Evolutionary conservation across 1,284 basidiomycete species (phyloP).

Genomic region (Moesziomyces antarcticus): DNA sequence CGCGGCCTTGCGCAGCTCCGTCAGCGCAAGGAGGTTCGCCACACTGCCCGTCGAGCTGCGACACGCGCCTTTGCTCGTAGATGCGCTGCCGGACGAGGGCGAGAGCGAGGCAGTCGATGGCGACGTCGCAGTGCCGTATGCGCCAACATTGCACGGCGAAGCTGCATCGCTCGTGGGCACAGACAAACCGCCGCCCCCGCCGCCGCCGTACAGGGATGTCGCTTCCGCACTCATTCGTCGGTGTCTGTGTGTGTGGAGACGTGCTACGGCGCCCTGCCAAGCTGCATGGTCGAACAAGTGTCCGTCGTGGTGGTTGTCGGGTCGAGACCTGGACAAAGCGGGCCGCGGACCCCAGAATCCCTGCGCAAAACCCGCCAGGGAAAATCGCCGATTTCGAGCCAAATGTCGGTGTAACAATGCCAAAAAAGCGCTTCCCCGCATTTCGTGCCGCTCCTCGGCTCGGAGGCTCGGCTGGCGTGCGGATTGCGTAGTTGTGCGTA

Average conservation of each 20-base stretch:
- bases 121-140: background rate
- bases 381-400: background rate
- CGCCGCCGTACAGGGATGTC: too few relatives aligned
- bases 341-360: background rate
- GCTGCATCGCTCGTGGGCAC: background rate
- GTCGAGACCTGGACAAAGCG: too few relatives aligned
- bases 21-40: conserved; percentile 33
- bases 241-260: too few relatives aligned
- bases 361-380: background rate
- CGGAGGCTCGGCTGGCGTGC: background rate
- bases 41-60: background rate
- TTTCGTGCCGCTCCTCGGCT: background rate
- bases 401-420: background rate
- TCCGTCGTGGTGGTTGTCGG: too few relatives aligned
- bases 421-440: background rate
- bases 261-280: background rate
- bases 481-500: conserved; percentile 5
- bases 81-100: conserved; percentile 2
- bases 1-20: conserved; percentile 43
- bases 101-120: background rate
- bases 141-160: background rate
- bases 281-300: background rate
- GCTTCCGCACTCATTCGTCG: background rate
- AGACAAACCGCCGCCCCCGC: background rate
- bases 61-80: background rate